Evolutionary conservation across 257 asterid genomes (phyloP), one percentile per base, ranked within the genome.

Genomic region (Petunia axillaris): DNA sequence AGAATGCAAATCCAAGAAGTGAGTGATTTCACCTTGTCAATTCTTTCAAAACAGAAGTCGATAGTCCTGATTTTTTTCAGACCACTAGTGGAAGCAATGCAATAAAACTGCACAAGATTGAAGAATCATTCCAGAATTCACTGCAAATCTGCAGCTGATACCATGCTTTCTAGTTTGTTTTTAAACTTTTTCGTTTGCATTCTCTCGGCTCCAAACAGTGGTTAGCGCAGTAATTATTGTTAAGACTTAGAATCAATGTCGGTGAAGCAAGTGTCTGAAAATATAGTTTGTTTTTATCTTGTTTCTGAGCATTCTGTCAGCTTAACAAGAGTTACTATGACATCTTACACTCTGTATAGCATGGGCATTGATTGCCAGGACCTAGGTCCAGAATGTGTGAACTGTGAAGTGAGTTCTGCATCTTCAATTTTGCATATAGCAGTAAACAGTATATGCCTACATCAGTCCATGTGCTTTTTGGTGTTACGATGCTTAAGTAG

Each of bases 41-140:
- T 64, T 64, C 46, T 64, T n/a, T 7, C 53, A 66, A 15, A 41
- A 41, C 37, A 66, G 54, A 40, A 6, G 40, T n/a, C 57, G 16
- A 44, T 43, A n/a, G 44, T 68, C 76, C 55, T 67, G 57, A n/a
- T 68, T 68, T 68, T 25, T 68, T 16, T 68, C 57, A 44, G 57
- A 4, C 41, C 58, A 68, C 44, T 25, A 44, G 76, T 68, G 58
- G 41, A 44, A 2, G 52, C 25, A 40, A 65, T 65, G 52, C 2
- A 13, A 65, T 65, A 65, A 40, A 65, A 65, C 52, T 39, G 52
- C 74, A 65, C 13, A 13, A 44, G 58, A 0, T 44, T 68, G 40
- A 43, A 40, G 25, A 44, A 43, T 16, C 76, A 44, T 25, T 16
- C 58, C 52, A 39, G 0, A 65, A 38, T 16, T 68, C 9, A 68